phyloP scores from a whole-genome alignment of 306 rosid genomes.

The Vigna nakashimae region DNA sequence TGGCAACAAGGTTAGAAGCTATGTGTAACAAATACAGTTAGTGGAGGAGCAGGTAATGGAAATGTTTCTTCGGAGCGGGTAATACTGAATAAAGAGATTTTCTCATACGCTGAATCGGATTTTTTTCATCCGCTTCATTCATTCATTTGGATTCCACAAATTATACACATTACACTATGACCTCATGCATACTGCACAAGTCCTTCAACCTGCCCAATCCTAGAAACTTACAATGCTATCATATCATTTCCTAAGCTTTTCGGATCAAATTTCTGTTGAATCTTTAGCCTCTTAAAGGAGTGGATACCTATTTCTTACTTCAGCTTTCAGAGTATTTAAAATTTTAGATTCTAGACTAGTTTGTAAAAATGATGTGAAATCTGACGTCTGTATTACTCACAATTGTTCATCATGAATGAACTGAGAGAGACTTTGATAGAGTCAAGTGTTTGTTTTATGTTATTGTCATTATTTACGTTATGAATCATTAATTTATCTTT shows the following conservation, averaged over 20 bases:
- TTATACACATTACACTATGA: not conserved
- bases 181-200: not conserved
- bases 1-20: not conserved
- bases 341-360: not conserved
- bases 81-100: too few relatives aligned
- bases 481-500: not conserved
- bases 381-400: not conserved
- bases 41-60: too few relatives aligned
- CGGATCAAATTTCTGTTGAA: slow-evolving; percentile 12
- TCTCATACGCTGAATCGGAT: too few relatives aligned
- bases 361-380: slow-evolving; percentile 7
- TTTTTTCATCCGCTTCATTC: too few relatives aligned
- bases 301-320: not conserved
- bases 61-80: too few relatives aligned
- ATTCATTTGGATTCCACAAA: too few relatives aligned
- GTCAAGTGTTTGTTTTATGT: not conserved
- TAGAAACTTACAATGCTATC: not conserved
- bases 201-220: not conserved
- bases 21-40: too few relatives aligned
- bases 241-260: not conserved
- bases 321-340: not conserved
- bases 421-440: not conserved
- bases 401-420: not conserved
- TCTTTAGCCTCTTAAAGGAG: not conserved
- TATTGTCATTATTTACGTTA: not conserved